Base-by-base conservation (phyloP, 805 yeast species). In the Metschnikowia borealis region DNA sequence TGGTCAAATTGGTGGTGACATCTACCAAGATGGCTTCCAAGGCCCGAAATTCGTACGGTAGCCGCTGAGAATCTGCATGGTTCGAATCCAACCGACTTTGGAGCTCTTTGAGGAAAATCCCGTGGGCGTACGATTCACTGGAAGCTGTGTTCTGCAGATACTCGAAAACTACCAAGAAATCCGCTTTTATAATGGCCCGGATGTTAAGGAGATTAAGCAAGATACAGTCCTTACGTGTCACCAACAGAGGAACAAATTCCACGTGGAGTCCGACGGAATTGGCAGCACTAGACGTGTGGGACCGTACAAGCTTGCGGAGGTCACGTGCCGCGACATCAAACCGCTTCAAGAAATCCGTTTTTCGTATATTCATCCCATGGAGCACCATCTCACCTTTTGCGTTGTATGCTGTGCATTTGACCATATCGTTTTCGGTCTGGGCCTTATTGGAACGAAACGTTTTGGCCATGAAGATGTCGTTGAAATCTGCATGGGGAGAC, bases 11-110 rank as follows among this genome's bases (percentile, higher is more conserved):
- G 1, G 87, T 77, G 36, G 89, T 78, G 2, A 89, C 96, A 47
- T 87, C 84, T 31, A 89, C 82, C 54, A 94, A 78, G 7, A 94
- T 86, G 0, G 95, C 83, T 62, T 94, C 99, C 37, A 94, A 64
- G 0, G 97, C 99, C 44, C 96, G 73, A 62, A 91, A 84, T 62
- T 94, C 99, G 66, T 90, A 94, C 0, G 96, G 92, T 17, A 89
- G 70, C 8, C 48, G 40, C 7, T 47, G 35, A 2, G 67, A 60
- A 14, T 67, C 67, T 3, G 66, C 62, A 6, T 59, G 63, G 6
- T 68, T 61, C 29, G 66, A 59, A 42, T 55, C 48, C 38, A 81
- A 64, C 33, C 75, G 70, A 15, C 62, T 63, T 3, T 71, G 62
- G 56, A 81, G 55, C 41, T 73, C 79, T 33, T 69, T 65, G 11